Percentiles rank a stretch among this genome's conserved stretches.
phyloP scores from a whole-genome alignment of 179 eudicot genomes.

The Carnegiea gigantea region DNA sequence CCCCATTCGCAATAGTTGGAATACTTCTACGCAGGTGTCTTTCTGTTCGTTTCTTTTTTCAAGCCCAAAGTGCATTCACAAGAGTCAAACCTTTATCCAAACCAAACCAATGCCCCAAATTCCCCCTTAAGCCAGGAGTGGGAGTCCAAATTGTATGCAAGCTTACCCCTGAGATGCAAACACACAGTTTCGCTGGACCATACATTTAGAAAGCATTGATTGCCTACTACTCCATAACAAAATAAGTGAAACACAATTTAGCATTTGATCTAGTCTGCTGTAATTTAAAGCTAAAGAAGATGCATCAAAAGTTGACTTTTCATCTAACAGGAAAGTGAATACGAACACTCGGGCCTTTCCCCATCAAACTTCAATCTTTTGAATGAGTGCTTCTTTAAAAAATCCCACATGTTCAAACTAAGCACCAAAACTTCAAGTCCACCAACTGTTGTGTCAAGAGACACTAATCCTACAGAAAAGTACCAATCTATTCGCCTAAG shows the following conservation, averaged over 20 bases:
- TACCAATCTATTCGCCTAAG: constrained; percentile 5
- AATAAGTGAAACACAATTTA: background rate
- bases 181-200: background rate
- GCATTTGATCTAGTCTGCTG: background rate
- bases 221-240: background rate
- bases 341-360: background rate
- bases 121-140: background rate
- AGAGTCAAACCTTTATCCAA: background rate
- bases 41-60: background rate
- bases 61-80: background rate
- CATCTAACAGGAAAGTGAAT: background rate
- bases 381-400: background rate
- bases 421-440: background rate
- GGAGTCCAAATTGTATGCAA: background rate
- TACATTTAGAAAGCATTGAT: background rate
- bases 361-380: constrained; percentile 4
- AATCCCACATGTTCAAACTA: background rate
- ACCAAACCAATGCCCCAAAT: background rate
- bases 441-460: background rate
- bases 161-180: background rate
- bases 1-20: background rate
- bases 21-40: background rate
- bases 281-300: background rate
- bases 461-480: constrained; percentile 11
- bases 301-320: background rate